Base-by-base conservation (phyloP, 805 yeast species). In the Zygosaccharomyces rouxii region DNA sequence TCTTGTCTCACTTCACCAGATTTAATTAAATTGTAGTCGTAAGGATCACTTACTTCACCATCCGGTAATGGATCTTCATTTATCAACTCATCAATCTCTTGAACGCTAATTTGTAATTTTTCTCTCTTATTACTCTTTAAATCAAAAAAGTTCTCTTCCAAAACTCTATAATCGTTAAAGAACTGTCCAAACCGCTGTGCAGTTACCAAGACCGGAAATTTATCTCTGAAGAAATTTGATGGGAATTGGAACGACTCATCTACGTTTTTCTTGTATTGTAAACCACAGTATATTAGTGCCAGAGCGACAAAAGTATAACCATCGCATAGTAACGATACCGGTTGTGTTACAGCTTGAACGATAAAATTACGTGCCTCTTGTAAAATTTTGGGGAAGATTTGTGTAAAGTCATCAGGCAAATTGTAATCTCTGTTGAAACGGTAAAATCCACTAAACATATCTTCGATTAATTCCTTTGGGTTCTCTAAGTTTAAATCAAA, bases 271-370 rank as follows among this genome's bases (percentile, higher is more conserved):
- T 59, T 62, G 47, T 61, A 66, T 44, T 62, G 64, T 9, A 59
- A 41, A 3, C 70, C 70, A 33, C 67, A 58, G 46, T 58, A 67
- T 26, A 67, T 44, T 18, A 67, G 48, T 3, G 69, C 46, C 33
- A 63, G 48, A 7, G 59, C 64, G 5, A 66, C 55, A 39, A 66
- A 62, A 4, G 63, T 55, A 37, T 56, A 56, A 3, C 71, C 70
- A 51, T 63, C 67, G 44, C 67, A 63, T 23, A 66, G 50, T 31
- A 67, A 40, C 2, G 70, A 64, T 7, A 66, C 61, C 0, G 71
- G 71, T 47, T 67, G 71, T 7, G 71, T 66, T 7, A 62, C 64
- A 4, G 70, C 66, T 40, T 67, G 70, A 1, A 66, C 61, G 14
- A 67, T 64, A 43, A 66, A 67, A 42, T 55, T 58, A 42, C 69